Evolutionary conservation across 2,329 filamentous ascomycete species (phyloP).

Genomic region (Dactylonectria macrodidyma): DNA sequence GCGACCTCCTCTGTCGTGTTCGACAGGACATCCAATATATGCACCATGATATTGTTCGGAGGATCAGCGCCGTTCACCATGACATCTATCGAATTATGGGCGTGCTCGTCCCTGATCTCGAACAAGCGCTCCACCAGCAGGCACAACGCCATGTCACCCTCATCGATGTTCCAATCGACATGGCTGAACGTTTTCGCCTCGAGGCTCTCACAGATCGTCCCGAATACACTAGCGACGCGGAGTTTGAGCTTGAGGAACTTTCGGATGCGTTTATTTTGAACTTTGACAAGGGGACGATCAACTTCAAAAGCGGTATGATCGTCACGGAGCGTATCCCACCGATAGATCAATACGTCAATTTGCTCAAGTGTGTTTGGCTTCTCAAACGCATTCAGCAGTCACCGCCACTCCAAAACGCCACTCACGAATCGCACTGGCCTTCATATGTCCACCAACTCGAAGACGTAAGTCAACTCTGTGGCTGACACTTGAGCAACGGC

Average conservation of each 20-base stretch:
- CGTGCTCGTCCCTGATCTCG: slow-evolving; percentile 46
- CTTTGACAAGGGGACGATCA: slow-evolving; percentile 46
- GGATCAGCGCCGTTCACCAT: slow-evolving; percentile 42
- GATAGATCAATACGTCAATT: slow-evolving; percentile 49
- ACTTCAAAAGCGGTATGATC: slow-evolving; percentile 45
- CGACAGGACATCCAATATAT: slow-evolving; percentile 49
- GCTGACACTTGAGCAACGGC: accelerated
- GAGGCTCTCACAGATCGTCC: slow-evolving; percentile 41
- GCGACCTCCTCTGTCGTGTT: slow-evolving; percentile 51
- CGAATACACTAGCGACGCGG: slow-evolving; percentile 37
- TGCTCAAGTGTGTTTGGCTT: slow-evolving; percentile 54
- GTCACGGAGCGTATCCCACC: slow-evolving; percentile 45
- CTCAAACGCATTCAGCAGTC: slow-evolving; percentile 41
- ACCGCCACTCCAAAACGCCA: slow-evolving; percentile 26
- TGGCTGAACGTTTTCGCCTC: slow-evolving; percentile 45
- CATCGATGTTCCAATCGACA: slow-evolving; percentile 39
- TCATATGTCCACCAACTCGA: slow-evolving; percentile 52
- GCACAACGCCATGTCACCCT: slow-evolving; percentile 33
- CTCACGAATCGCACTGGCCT: slow-evolving; percentile 53
- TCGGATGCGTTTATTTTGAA: slow-evolving; percentile 53
- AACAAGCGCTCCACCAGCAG: slow-evolving; percentile 42
- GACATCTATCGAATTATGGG: slow-evolving; percentile 46
- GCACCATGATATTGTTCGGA: slow-evolving; percentile 42
- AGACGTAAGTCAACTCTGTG: slow-evolving; percentile 42
- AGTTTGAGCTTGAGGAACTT: slow-evolving; percentile 47